Conservation (phyloP, 805 yeast species). For the Candida taoyuanica region DNA sequence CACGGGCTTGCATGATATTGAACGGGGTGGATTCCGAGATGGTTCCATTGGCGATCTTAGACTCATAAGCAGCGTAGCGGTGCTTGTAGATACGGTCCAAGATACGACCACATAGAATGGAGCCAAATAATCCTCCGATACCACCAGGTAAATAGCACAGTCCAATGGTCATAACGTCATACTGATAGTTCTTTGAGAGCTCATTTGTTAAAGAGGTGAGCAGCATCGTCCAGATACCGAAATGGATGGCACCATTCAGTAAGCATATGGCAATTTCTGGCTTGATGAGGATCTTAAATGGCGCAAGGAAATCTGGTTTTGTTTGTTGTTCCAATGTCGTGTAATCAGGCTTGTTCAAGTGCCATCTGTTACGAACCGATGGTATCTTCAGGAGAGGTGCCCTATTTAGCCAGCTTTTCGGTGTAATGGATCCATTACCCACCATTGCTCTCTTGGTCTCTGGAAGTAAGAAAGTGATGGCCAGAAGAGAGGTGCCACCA, state of each 20-base stretch:
- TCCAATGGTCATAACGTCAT: slow-evolving; percentile 57
- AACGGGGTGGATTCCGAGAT: slow-evolving; percentile 31
- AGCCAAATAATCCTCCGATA: slow-evolving; percentile 55
- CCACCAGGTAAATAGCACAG: slow-evolving; percentile 75
- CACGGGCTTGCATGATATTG: slow-evolving; percentile 51
- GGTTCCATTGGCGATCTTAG: slow-evolving; percentile 22
- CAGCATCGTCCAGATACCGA: slow-evolving; percentile 65
- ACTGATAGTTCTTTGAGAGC: slow-evolving; percentile 45
- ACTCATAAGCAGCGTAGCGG: slow-evolving; percentile 18
- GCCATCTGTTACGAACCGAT: slow-evolving; percentile 17
- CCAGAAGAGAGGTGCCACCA: slow-evolving; percentile 40
- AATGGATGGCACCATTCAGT: slow-evolving; percentile 57
- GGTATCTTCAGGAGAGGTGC: slow-evolving; percentile 38
- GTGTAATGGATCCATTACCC: slow-evolving; percentile 68
- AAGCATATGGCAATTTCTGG: slow-evolving; percentile 45
- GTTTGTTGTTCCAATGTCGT: slow-evolving; percentile 26
- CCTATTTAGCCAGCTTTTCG: slow-evolving; percentile 37
- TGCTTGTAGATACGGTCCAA: slow-evolving; percentile 42
- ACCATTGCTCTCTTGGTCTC: slow-evolving; percentile 71
- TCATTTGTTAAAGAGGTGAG: slow-evolving; percentile 61
- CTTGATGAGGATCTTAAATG: slow-evolving; percentile 40
- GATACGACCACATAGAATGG: slow-evolving; percentile 52
- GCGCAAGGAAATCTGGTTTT: slow-evolving; percentile 30
- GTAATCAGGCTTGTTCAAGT: slow-evolving; percentile 29
- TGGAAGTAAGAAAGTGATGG: slow-evolving; percentile 46